phyloP scores from a whole-genome alignment of 2,329 filamentous ascomycete species.

The Trichoderma oligosporum region DNA sequence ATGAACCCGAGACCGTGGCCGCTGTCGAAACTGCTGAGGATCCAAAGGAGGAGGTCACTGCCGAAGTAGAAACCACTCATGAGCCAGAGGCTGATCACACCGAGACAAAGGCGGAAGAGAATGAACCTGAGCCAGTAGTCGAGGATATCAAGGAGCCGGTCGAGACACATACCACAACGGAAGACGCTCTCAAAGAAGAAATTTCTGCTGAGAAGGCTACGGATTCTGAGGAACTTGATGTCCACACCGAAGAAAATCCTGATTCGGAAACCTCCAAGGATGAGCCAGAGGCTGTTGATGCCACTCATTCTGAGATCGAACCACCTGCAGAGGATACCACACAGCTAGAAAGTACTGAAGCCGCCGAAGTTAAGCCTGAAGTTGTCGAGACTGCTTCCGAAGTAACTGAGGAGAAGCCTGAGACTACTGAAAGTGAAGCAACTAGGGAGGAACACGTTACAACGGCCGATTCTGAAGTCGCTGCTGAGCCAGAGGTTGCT shows the following conservation, averaged over 20 bases:
- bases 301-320: constrained; percentile 20
- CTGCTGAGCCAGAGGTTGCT: not conserved
- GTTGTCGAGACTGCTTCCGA: constrained; percentile 22
- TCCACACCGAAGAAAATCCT: not conserved
- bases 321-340: not conserved
- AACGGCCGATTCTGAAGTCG: constrained; percentile 6
- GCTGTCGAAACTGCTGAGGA: constrained; percentile 9
- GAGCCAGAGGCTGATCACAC: not conserved
- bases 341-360: not conserved
- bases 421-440: constrained; percentile 1
- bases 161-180: not conserved
- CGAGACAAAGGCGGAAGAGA: constrained; percentile 1
- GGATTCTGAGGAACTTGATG: not conserved
- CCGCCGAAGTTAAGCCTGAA: not conserved
- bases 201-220: not conserved
- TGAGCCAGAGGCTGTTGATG: constrained; percentile 14
- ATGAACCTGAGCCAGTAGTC: not conserved
- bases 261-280: constrained; percentile 5
- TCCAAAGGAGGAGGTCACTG: constrained; percentile 23
- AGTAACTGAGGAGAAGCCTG: constrained; percentile 20
- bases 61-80: constrained; percentile 20
- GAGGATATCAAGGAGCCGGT: not conserved
- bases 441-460: constrained; percentile 5
- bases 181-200: not conserved
- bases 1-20: constrained; percentile 12